These are phyloP conservation scores for Coemansia linderi DNA, from an alignment of 371 early-diverging fungal genomes.

Conservation along the genomic window DNA sequence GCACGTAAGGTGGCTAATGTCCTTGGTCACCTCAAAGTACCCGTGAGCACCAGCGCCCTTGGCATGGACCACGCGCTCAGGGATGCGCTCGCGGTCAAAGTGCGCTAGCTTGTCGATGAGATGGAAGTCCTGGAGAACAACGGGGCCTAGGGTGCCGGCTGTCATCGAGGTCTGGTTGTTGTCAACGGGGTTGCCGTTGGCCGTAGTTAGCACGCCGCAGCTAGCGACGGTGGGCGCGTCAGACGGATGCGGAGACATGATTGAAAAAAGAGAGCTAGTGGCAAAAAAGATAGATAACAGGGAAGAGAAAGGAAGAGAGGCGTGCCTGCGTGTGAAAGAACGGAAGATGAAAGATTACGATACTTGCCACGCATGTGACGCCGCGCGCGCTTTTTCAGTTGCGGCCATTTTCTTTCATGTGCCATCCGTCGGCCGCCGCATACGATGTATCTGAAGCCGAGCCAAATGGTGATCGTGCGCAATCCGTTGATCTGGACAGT, in stretches of 20 bases:
- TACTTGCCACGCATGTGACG: constrained; percentile 7
- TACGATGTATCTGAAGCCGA: not conserved
- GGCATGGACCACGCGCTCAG: constrained; percentile 84
- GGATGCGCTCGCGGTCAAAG: constrained; percentile 83
- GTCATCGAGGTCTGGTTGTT: constrained; percentile 66
- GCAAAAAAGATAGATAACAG: no score
- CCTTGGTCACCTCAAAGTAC: constrained; percentile 78
- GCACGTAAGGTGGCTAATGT: constrained; percentile 68
- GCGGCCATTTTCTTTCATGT: no score
- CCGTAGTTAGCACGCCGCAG: constrained; percentile 56
- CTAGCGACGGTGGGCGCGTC: constrained; percentile 49
- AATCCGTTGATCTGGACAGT: not conserved
- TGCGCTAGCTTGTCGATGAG: constrained; percentile 79
- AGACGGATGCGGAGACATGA: constrained; percentile 43
- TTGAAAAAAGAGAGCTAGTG: not conserved
- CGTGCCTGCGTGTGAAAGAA: constrained; percentile 8
- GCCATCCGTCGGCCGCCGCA: no score
- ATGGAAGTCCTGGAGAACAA: constrained; percentile 71
- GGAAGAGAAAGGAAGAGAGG: not conserved
- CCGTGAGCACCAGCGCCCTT: constrained; percentile 84
- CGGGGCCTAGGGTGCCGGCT: constrained; percentile 61
- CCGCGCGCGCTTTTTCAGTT: not conserved
- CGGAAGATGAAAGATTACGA: constrained; percentile 5
- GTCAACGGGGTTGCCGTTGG: constrained; percentile 65
- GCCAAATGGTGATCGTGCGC: not conserved